Conservation (phyloP, 2,329 filamentous ascomycete species). For the Claviceps quebecensis region DNA sequence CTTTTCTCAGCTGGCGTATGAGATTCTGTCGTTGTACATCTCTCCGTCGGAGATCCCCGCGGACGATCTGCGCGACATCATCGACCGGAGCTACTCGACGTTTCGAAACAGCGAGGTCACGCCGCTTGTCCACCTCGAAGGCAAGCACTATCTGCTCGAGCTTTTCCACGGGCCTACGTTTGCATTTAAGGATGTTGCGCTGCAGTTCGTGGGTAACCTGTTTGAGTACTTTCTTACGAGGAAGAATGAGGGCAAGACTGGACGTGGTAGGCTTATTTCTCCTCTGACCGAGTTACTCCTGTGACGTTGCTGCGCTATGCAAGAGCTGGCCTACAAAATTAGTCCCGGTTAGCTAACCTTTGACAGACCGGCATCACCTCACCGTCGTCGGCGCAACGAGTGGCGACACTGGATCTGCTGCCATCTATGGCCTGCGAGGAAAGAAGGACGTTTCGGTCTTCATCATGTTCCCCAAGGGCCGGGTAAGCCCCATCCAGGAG, state of each 20-base stretch:
- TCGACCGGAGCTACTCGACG: constrained; percentile 73
- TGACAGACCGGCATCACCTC: constrained; percentile 57
- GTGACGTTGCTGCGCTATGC: background rate
- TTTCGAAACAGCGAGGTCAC: constrained; percentile 71
- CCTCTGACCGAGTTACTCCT: background rate
- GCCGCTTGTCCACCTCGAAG: constrained; percentile 58
- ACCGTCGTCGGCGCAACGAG: constrained; percentile 79
- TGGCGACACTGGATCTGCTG: constrained; percentile 83
- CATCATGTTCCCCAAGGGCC: constrained; percentile 84
- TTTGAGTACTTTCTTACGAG: constrained; percentile 78
- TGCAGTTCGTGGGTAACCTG: constrained; percentile 92
- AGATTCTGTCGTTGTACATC: constrained; percentile 81
- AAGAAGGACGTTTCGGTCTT: constrained; percentile 97
- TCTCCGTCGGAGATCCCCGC: constrained; percentile 68
- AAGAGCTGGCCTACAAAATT: background rate
- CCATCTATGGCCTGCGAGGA: constrained; percentile 85
- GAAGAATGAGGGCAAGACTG: constrained; percentile 55
- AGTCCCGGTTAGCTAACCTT: constrained; percentile 9
- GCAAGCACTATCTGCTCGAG: constrained; percentile 78
- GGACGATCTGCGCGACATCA: constrained; percentile 67
- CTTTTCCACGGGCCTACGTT: constrained; percentile 94
- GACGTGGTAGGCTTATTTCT: constrained; percentile 26
- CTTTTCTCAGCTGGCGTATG: constrained; percentile 69
- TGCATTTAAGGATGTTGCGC: constrained; percentile 90
- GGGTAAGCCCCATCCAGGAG: constrained; percentile 84